Evolutionary conservation across 2,329 filamentous ascomycete species (phyloP).

Genomic region (Cryphonectria naterciae): DNA sequence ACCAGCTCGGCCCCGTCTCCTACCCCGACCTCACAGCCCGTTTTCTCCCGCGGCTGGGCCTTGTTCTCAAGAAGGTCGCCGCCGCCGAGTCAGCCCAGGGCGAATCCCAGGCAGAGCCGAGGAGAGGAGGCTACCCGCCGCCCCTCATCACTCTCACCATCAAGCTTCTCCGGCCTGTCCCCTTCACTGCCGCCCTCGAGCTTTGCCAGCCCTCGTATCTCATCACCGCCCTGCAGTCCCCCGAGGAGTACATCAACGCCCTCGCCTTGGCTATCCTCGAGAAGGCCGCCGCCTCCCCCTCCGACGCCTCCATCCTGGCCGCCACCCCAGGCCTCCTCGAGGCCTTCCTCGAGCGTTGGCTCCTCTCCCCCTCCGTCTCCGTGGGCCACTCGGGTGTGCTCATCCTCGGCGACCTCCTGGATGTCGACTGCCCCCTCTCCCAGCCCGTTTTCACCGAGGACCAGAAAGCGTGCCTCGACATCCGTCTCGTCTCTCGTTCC

Average conservation of each 20-base stretch:
- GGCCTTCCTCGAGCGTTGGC: conserved; percentile 56
- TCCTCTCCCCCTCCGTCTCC: conserved; percentile 55
- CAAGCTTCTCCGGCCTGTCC: conserved; percentile 59
- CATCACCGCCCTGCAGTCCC: conserved; percentile 56
- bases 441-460: conserved; percentile 33
- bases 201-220: conserved; percentile 57
- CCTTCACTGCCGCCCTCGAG: conserved; percentile 55
- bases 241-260: conserved; percentile 59
- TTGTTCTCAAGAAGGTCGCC: conserved; percentile 55
- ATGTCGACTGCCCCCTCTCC: conserved; percentile 55
- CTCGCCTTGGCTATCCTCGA: conserved; percentile 60
- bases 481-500: conserved; percentile 39
- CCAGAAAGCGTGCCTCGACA: conserved; percentile 27
- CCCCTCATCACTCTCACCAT: conserved; percentile 56
- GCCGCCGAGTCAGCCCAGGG: neutral
- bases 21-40: conserved; percentile 52
- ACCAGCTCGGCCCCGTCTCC: conserved; percentile 27
- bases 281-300: conserved; percentile 55
- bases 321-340: conserved; percentile 53
- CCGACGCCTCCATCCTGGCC: conserved; percentile 55
- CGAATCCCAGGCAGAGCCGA: conserved; percentile 6
- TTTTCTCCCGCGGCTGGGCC: conserved; percentile 58
- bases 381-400: conserved; percentile 58
- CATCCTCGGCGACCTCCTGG: conserved; percentile 58
- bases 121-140: conserved; percentile 44